Base-by-base conservation (phyloP, 495 filamentous ascomycete genomes). In the Lophiotrema nucula region DNA sequence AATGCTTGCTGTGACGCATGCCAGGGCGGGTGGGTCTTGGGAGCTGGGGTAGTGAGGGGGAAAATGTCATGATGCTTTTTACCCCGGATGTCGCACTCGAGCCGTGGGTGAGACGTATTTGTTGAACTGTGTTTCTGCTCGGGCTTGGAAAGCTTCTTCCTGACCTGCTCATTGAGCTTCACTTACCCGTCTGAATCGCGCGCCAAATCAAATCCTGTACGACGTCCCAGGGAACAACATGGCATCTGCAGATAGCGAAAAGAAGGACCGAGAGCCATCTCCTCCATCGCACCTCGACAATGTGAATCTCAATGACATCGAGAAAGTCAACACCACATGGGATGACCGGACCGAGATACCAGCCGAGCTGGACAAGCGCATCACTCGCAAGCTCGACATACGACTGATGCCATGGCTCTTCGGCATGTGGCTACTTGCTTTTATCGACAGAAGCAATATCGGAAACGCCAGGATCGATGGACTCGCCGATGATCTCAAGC, bases 361-460 rank as follows among this genome's bases (percentile, higher is more conserved):
- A 26, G 24, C 48, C 0, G 55, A 54, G 13, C 48, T 72, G 6
- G 67, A 74, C 48, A 54, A 67, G 41, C 53, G 60, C 22, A 72
- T 74, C 42, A 72, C 63, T 5, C 53, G 68, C 22, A 70, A 69
- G 24, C 66, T 74, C 37, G 76, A 76, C 60, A 41, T 61, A 16
- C 73, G 73, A 46, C 71, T 79, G 46, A 48, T 79, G 45, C 77
- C 77, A 13, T 80, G 72, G 77, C 70, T 80, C 6, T 80, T 79
- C 56, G 69, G 70, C 4, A 70, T 80, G 53, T 80, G 75, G 76
- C 72, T 79, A 27, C 67, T 78, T n/a, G 72, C 76, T 26, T 80
- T 78, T 67, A 79, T 82, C 37, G 79, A 82, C 56, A 69, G 77
- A 25, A 70, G 62, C 64, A 81, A 81, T 52, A 80, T 80, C 45